Evolutionary conservation across 2,329 filamentous ascomycete species (phyloP).

Genomic region (Fusarium sp.): DNA sequence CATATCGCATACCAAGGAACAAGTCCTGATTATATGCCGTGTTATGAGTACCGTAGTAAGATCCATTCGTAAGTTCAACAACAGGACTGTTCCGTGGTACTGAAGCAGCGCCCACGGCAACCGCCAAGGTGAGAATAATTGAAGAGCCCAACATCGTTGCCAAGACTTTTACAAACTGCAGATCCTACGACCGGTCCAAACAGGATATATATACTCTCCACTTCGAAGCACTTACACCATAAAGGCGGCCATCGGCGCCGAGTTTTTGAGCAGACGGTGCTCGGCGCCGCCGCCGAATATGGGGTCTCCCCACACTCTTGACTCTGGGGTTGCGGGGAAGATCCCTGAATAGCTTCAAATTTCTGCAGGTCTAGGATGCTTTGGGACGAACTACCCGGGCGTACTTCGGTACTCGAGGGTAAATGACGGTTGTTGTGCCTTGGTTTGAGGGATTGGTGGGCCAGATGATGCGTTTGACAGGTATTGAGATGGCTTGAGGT

Average conservation of each 20-base stretch:
- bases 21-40: constrained; percentile 17
- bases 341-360: not conserved
- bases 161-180: not conserved
- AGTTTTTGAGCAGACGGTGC: not conserved
- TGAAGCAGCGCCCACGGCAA: not conserved
- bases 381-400: not conserved
- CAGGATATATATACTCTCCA: not conserved
- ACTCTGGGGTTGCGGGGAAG: constrained; percentile 12
- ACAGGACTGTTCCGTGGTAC: not conserved
- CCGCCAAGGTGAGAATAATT: not conserved
- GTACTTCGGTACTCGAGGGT: not conserved
- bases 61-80: constrained; percentile 18
- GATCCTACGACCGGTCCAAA: not conserved
- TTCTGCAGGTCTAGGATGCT: not conserved
- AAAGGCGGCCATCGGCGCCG: constrained; percentile 15
- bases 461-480: not conserved
- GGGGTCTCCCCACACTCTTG: constrained; percentile 10
- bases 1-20: constrained; percentile 29
- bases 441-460: not conserved
- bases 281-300: constrained; percentile 24
- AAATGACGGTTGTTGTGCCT: not conserved
- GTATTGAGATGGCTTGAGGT: not conserved
- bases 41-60: constrained; percentile 25
- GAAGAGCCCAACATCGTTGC: constrained; percentile 1
- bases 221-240: not conserved